A percentile compares a stretch with the other conserved stretches of the same genome.
These are phyloP conservation scores for Jacaranda copaia DNA, from an alignment of 257 asterid species.

Conservation along the genomic window DNA sequence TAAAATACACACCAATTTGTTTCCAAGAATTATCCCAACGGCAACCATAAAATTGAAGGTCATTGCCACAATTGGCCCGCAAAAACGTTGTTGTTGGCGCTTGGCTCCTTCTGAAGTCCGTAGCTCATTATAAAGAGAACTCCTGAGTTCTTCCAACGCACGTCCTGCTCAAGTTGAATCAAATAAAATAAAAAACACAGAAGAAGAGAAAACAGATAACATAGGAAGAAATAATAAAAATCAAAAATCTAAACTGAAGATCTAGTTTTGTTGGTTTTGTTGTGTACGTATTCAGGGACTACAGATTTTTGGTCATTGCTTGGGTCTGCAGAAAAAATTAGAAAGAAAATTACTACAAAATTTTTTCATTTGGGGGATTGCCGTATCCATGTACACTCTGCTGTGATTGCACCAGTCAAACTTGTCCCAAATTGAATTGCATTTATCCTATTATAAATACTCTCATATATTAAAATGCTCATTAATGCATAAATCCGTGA, in stretches of 20 bases:
- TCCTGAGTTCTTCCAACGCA: slow-evolving; percentile 83
- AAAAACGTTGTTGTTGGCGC: slow-evolving; percentile 75
- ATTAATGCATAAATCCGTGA: not conserved
- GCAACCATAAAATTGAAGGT: slow-evolving; percentile 87
- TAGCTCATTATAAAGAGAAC: slow-evolving; percentile 72
- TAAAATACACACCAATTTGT: slow-evolving; percentile 67
- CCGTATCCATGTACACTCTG: not conserved
- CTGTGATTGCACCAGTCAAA: not conserved
- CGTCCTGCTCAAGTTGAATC: slow-evolving; percentile 53
- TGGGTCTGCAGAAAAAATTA: not conserved
- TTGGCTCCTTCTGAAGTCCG: slow-evolving; percentile 86
- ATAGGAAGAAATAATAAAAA: not conserved
- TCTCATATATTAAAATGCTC: not conserved
- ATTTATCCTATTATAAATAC: not conserved
- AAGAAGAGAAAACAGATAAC: not conserved
- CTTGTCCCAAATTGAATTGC: no score
- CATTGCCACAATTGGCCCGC: slow-evolving; percentile 82
- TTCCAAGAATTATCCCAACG: slow-evolving; percentile 81
- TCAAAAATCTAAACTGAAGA: not conserved
- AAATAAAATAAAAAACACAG: not conserved
- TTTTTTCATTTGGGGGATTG: not conserved
- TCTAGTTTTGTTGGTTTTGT: no score
- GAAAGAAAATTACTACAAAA: not conserved
- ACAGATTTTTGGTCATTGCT: not conserved
- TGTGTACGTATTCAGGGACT: not conserved